These are phyloP conservation scores for Striga hermonthica DNA, from an alignment of 305 asterid genomes.

Conservation along the genomic window DNA sequence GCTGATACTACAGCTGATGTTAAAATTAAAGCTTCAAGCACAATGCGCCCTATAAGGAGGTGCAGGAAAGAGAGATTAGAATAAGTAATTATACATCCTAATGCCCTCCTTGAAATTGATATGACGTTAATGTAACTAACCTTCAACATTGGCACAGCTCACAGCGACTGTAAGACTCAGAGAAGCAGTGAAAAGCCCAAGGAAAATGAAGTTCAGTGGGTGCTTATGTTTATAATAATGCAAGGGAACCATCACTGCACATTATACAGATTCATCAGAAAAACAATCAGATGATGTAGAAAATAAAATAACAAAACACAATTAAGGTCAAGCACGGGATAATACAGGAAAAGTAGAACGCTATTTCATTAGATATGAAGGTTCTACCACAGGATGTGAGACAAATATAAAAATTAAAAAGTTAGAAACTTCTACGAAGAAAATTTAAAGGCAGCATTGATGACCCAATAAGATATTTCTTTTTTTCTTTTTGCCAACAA, in stretches of 20 bases:
- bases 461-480: too few relatives aligned
- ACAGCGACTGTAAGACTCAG: slow-evolving; percentile 83
- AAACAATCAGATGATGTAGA: too few relatives aligned
- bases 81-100: too few relatives aligned
- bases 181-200: slow-evolving; percentile 81
- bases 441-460: too few relatives aligned
- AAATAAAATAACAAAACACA: too few relatives aligned
- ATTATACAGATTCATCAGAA: slow-evolving; percentile 26
- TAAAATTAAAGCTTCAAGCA: slow-evolving; percentile 81
- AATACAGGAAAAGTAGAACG: too few relatives aligned
- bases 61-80: slow-evolving; percentile 24
- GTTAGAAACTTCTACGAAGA: too few relatives aligned
- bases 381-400: too few relatives aligned
- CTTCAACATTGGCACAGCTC: slow-evolving; percentile 87
- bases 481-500: too few relatives aligned
- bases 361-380: too few relatives aligned
- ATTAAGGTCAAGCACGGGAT: too few relatives aligned
- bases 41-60: slow-evolving; percentile 61
- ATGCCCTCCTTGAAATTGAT: background rate
- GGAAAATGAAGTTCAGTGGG: slow-evolving; percentile 83
- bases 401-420: too few relatives aligned
- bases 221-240: slow-evolving; percentile 81
- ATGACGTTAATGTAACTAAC: slow-evolving; percentile 34
- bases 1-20: slow-evolving; percentile 86
- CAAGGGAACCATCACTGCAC: slow-evolving; percentile 84